These are phyloP conservation scores for Eleusine indica DNA, from an alignment of 176 grass and related monocot species.

Conservation along the genomic window DNA sequence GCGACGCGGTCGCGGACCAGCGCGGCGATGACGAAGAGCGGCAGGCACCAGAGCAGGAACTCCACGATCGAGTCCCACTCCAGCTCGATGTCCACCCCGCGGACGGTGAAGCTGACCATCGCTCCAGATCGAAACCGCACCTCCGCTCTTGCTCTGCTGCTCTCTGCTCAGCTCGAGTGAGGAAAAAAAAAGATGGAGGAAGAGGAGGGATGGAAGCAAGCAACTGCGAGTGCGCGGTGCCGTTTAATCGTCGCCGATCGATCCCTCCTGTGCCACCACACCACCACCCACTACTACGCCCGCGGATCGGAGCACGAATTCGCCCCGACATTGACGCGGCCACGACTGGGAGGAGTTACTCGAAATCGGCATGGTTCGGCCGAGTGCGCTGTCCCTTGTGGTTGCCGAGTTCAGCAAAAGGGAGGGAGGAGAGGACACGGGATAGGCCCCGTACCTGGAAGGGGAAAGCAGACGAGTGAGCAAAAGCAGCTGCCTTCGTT, in stretches of 20 bases:
- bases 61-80: neutral
- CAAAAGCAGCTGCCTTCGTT: neutral
- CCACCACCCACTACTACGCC: neutral
- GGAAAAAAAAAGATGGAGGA: neutral
- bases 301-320: conserved; percentile 17
- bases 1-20: neutral
- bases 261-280: neutral
- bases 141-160: neutral
- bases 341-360: neutral
- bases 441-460: neutral
- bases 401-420: neutral
- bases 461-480: neutral
- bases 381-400: neutral
- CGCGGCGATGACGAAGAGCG: neutral
- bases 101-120: neutral
- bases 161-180: neutral
- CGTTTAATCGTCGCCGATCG: neutral
- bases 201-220: neutral
- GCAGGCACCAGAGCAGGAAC: conserved; percentile 16
- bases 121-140: neutral
- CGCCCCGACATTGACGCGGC: conserved; percentile 25
- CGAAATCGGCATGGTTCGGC: neutral
- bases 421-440: neutral
- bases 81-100: conserved; percentile 7
- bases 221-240: neutral